A percentile compares a stretch with the other conserved stretches of the same genome.
Evolutionary conservation across 2,329 filamentous ascomycete genomes (phyloP).

Genomic region (Pseudogymnoascus sp.): DNA sequence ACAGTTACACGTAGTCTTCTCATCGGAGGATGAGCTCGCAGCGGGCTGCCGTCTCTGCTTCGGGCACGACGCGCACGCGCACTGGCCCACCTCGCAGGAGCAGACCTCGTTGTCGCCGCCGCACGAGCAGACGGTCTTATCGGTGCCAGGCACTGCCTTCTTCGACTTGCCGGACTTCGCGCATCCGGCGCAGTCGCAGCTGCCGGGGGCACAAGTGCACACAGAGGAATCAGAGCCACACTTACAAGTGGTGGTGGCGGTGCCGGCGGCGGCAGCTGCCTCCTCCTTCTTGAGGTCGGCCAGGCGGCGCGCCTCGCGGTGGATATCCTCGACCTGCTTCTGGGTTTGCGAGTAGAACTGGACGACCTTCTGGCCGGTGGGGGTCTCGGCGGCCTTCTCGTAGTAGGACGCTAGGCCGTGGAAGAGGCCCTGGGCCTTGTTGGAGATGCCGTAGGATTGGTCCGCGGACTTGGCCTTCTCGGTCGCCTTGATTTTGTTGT

Average conservation of each 20-base stretch:
- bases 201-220: constrained; percentile 31
- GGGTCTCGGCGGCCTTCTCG: constrained; percentile 81
- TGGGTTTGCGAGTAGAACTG: constrained; percentile 78
- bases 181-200: constrained; percentile 33
- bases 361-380: constrained; percentile 79
- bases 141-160: constrained; percentile 26
- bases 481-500: constrained; percentile 77
- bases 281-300: constrained; percentile 76
- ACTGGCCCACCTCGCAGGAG: constrained; percentile 29
- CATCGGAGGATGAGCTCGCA: constrained; percentile 23
- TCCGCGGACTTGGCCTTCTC: constrained; percentile 81
- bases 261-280: no score
- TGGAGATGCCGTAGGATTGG: constrained; percentile 70
- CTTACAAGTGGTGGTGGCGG: constrained; percentile 37
- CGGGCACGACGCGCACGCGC: constrained; percentile 28
- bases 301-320: constrained; percentile 79
- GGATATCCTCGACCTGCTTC: constrained; percentile 90
- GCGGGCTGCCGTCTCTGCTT: constrained; percentile 33
- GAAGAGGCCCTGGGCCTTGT: constrained; percentile 57
- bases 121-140: constrained; percentile 33
- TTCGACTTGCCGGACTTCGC: constrained; percentile 32
- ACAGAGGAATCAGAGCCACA: constrained; percentile 27
- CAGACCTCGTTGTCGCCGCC: constrained; percentile 29
- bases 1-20: constrained; percentile 35
- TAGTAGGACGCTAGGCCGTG: constrained; percentile 77